phyloP scores from a whole-genome alignment of 2,329 filamentous ascomycete species.

The Alternaria dauci region DNA sequence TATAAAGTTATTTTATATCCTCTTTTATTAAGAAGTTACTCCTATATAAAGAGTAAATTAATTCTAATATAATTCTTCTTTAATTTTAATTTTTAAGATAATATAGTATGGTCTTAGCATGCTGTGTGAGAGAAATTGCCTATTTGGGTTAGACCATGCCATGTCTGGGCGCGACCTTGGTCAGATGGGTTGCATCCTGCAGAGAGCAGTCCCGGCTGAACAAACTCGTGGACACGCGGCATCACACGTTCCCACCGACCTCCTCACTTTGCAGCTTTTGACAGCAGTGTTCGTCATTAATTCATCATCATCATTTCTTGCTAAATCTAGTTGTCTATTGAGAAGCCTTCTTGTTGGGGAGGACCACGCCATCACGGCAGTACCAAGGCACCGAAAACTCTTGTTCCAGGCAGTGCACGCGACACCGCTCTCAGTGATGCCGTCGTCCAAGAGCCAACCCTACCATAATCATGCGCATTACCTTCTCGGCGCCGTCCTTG shows the following conservation, averaged over 20 bases:
- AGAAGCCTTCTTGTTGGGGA: background rate
- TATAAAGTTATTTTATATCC: no score
- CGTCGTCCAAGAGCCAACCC: conserved; percentile 39
- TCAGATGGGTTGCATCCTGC: no score
- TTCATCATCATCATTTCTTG: conserved; percentile 1
- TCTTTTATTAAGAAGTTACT: no score
- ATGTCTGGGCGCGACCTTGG: no score
- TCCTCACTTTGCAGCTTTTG: background rate
- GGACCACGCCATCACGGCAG: background rate
- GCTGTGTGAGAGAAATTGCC: no score
- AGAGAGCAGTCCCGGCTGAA: background rate
- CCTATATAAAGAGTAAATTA: no score
- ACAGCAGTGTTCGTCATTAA: background rate
- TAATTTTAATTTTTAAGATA: no score
- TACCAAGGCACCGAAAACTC: conserved; percentile 13
- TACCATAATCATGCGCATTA: conserved; percentile 50
- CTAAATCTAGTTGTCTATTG: background rate
- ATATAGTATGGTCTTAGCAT: no score
- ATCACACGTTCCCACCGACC: background rate
- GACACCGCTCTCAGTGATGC: conserved; percentile 6
- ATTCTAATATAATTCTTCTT: no score
- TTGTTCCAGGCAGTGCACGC: conserved; percentile 12
- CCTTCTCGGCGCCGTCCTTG: conserved; percentile 50
- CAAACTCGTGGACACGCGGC: background rate
- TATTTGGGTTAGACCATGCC: no score